Base-by-base conservation (phyloP, 352 stramenopile genomes). In the Globisporangium splendens region DNA sequence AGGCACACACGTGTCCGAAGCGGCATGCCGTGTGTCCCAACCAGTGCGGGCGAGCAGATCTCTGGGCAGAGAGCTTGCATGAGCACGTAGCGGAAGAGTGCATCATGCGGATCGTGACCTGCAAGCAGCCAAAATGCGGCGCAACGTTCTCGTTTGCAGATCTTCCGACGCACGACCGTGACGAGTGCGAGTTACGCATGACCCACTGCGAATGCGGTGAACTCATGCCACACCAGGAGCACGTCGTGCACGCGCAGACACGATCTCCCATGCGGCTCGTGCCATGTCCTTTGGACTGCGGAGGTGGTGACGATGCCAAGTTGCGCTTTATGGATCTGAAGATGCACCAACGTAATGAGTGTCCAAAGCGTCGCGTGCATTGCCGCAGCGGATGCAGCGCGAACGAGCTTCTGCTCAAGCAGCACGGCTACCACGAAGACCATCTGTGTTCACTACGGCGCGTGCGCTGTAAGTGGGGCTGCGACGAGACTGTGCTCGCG, bases 351-450 rank as follows among this genome's bases (percentile, higher is more conserved):
- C 71, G 65, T 1, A 72, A 53, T 44, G 69, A 78, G 24, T 93
- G 80, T 31, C 54, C 47, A 1, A 59, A 72, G 22, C 80, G 80
- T 8, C 60, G 65, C 14, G 81, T 91, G 50, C 83, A 80, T 11
- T 93, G 83, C 52, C 81, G 77, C 59, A 89, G 89, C 50, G 80
- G 83, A 44, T 93, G 83, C 49, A 55, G 47, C 8, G 61, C 66
- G 8, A 77, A 62, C 28, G 68, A 72, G 42, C 31, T 91, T 38
- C 48, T 79, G 15, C 57, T 63, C 24, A 72, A 73, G 35, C 60
- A 83, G 41, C 83, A 80, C 15, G 50, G 63, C 12, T 7, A 59
- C 17, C 83, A 93, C 51, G 83, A 93, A 46, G 59, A 53, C 5
- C 28, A 57, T 1, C 21, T 65, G 2, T 93, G 80, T 50, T 22